A percentile compares a stretch with the other conserved stretches of the same genome.
Evolutionary conservation across 176 grass and related monocot genomes (phyloP).

Genomic region (barley (Hordeum vulgare)): MorexV3_pseudomolecules_assembly NC_058519.1:17344933-17345432

Average conservation of each 20-base stretch:
- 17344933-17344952: neutral
- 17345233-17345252: neutral
- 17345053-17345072: conserved; percentile 48
- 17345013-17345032: conserved; percentile 99
- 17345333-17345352: no score
- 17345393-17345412: no score
- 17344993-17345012: conserved; percentile 96
- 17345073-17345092: conserved; percentile 36
- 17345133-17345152: neutral
- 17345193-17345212: neutral
- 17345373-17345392: no score
- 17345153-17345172: neutral
- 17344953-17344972: neutral
- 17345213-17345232: neutral
- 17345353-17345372: no score
- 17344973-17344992: conserved; percentile 58
- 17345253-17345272: no score
- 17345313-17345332: no score
- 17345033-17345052: conserved; percentile 96
- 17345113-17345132: neutral
- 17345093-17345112: neutral
- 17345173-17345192: neutral
- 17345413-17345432: no score
- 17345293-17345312: no score
- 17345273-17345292: no score